Evolutionary conservation across 768 basidiomycete species (phyloP).

Genomic region (Mycena haematopus): DNA sequence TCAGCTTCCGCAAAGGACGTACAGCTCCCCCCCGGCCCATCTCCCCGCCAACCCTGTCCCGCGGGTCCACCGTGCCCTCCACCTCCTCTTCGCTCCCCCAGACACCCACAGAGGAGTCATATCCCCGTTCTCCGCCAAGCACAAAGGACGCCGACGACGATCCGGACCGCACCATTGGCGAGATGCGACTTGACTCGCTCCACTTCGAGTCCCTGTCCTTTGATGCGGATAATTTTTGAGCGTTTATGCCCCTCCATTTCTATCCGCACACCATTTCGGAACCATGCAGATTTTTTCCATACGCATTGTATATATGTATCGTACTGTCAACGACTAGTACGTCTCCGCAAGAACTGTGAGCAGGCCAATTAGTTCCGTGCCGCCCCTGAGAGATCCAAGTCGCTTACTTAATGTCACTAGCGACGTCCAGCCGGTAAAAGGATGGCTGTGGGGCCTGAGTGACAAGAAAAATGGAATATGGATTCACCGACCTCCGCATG

Average conservation of each 20-base stretch:
- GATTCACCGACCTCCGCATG: conserved; percentile 68
- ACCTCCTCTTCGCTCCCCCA: conserved; percentile 40
- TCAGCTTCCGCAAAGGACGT: conserved; percentile 39
- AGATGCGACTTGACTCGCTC: conserved; percentile 75
- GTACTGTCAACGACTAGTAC: conserved; percentile 31
- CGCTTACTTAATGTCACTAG: conserved; percentile 83
- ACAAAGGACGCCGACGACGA: conserved; percentile 33
- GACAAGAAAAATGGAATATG: conserved; percentile 10
- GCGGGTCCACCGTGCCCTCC: conserved; percentile 35
- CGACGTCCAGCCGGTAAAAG: conserved; percentile 98
- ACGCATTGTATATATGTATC: conserved; percentile 27
- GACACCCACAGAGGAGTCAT: conserved; percentile 40
- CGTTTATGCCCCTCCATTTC: conserved; percentile 11
- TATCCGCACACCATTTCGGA: conserved; percentile 17
- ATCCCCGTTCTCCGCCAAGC: conserved; percentile 22
- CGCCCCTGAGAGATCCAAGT: neutral
- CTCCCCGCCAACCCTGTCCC: conserved; percentile 32
- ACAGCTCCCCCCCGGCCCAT: conserved; percentile 20
- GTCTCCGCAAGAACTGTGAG: conserved; percentile 39
- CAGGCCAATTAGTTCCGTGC: neutral
- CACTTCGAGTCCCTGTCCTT: conserved; percentile 77
- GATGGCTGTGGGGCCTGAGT: conserved; percentile 63
- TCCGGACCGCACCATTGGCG: conserved; percentile 26
- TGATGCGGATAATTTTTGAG: conserved; percentile 61
- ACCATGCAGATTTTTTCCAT: conserved; percentile 25